Evolutionary conservation across 1,284 basidiomycete genomes (phyloP).

Genomic region (Sporisorium graminicola): DNA sequence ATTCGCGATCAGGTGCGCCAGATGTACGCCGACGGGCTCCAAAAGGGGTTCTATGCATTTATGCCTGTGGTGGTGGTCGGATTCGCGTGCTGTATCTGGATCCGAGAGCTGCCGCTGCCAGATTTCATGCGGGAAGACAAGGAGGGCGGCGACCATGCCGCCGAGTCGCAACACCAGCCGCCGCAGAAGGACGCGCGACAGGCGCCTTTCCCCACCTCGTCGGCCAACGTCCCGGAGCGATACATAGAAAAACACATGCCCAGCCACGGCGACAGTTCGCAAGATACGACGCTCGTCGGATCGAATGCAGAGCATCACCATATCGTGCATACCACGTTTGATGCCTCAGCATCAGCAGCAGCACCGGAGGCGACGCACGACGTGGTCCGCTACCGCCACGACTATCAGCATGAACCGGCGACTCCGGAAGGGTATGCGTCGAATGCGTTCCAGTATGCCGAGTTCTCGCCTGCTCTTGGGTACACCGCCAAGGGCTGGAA

Average conservation of each 20-base stretch:
- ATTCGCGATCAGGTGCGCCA: constrained; percentile 34
- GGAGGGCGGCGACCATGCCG: background rate
- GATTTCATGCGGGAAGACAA: constrained; percentile 35
- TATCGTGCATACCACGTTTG: constrained; percentile 2
- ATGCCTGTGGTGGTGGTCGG: constrained; percentile 46
- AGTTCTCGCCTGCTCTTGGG: background rate
- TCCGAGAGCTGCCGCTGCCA: constrained; percentile 54
- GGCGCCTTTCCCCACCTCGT: background rate
- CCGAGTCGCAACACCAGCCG: constrained; percentile 1
- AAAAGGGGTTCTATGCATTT: constrained; percentile 41
- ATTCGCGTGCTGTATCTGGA: constrained; percentile 43
- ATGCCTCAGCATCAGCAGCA: background rate
- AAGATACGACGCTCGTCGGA: constrained; percentile 26
- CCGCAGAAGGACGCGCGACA: background rate
- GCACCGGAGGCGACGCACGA: background rate
- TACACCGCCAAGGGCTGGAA: constrained; percentile 1
- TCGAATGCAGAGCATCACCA: constrained; percentile 8
- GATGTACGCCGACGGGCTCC: constrained; percentile 48
- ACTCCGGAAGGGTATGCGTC: constrained; percentile 28
- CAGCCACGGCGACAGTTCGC: constrained; percentile 1
- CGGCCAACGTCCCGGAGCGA: background rate
- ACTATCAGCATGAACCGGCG: background rate
- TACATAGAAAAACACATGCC: background rate
- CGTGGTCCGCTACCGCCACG: background rate
- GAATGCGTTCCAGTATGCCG: constrained; percentile 5